Percentiles rank a stretch among this genome's conserved stretches.
phyloP scores from a whole-genome alignment of 1,139 yeast species.

The Candida albicans region DNA sequence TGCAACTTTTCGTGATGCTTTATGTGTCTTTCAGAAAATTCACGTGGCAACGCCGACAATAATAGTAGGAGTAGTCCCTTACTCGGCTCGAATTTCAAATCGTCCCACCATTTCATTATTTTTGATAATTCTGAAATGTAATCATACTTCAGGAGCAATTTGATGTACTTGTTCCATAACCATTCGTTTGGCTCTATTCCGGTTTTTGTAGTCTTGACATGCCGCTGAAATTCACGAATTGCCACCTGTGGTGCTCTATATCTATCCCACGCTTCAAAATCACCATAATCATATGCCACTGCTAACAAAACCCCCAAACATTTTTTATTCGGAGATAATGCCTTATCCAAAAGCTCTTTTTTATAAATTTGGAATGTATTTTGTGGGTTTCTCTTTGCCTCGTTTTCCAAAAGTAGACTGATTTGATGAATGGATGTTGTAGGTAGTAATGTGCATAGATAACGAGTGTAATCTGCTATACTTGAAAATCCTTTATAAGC shows the following conservation, averaged over 20 bases:
- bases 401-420: constrained; percentile 47
- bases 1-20: constrained; percentile 32
- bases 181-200: constrained; percentile 44
- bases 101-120: constrained; percentile 60
- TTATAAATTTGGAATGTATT: constrained; percentile 36
- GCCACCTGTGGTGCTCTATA: constrained; percentile 62
- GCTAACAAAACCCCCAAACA: constrained; percentile 46
- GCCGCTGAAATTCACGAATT: constrained; percentile 52
- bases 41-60: constrained; percentile 41
- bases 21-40: constrained; percentile 40
- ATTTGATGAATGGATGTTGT: constrained; percentile 27
- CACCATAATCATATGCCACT: constrained; percentile 27
- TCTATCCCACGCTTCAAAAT: constrained; percentile 42
- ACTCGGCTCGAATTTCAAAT: constrained; percentile 48
- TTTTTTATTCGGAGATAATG: constrained; percentile 31
- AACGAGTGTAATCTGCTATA: constrained; percentile 24
- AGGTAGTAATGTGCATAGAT: constrained; percentile 20
- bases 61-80: constrained; percentile 35
- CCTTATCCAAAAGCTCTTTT: constrained; percentile 19
- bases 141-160: constrained; percentile 46
- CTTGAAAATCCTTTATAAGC: constrained; percentile 14
- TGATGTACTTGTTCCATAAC: constrained; percentile 54
- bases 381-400: constrained; percentile 39
- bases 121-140: constrained; percentile 52
- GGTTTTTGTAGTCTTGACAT: constrained; percentile 23